phyloP scores from a whole-genome alignment of 140 eudicot genomes.

The Flaveria floridana region DNA sequence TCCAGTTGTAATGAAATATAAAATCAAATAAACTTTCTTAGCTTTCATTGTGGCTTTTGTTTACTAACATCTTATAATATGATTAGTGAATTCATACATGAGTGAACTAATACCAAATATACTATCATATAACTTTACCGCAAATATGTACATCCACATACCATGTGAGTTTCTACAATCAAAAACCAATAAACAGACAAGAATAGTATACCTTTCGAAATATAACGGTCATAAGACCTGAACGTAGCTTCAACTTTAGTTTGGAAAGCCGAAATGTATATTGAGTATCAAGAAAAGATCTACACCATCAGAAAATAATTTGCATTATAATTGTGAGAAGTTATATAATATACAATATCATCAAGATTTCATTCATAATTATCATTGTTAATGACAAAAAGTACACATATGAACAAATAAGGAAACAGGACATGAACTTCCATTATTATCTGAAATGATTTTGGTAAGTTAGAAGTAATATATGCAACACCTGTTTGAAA shows the following conservation, averaged over 20 bases:
- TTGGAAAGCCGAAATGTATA: constrained; percentile 74
- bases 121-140: background rate
- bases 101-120: background rate
- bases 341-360: constrained; percentile 17
- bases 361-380: constrained; percentile 13
- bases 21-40: background rate
- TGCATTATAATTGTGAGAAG: background rate
- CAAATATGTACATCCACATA: too few species aligned
- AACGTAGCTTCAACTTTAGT: constrained; percentile 76
- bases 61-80: constrained; percentile 1
- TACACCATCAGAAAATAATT: constrained; percentile 41
- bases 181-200: constrained; percentile 3
- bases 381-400: constrained; percentile 14
- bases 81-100: background rate
- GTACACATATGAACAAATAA: constrained; percentile 1
- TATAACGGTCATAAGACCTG: constrained; percentile 74
- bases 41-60: constrained; percentile 10
- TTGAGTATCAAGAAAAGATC: constrained; percentile 95
- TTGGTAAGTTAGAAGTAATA: constrained; percentile 6
- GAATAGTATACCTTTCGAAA: constrained; percentile 62
- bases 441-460: constrained; percentile 19
- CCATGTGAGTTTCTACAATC: background rate
- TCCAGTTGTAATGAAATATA: background rate
- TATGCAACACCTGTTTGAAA: background rate
- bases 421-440: background rate